Conservation (phyloP, 1,139 yeast species). For the Lodderomyces pseudojiufengensis region DNA sequence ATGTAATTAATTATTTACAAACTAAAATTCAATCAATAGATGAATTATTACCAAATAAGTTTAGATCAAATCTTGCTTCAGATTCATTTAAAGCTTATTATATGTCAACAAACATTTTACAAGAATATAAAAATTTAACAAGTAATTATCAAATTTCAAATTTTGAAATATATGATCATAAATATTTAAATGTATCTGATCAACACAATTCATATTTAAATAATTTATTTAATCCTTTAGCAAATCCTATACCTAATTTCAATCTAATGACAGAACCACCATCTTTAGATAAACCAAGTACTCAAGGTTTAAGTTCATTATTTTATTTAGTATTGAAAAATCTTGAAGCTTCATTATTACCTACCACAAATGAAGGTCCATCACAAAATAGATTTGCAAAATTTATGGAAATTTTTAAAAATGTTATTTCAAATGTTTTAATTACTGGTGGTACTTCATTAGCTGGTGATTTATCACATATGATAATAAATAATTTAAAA, state of each 20-base stretch:
- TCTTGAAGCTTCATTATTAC: constrained; percentile 30
- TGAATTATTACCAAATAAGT: constrained; percentile 27
- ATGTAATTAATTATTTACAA: constrained; percentile 41
- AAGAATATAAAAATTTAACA: constrained; percentile 31
- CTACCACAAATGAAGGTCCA: constrained; percentile 18
- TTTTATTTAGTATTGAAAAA: constrained; percentile 36
- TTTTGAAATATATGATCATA: constrained; percentile 49
- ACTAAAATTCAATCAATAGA: constrained; percentile 23
- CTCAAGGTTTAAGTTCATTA: constrained; percentile 42
- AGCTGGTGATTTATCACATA: constrained; percentile 57
- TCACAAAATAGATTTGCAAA: constrained; percentile 30
- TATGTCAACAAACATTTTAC: constrained; percentile 37
- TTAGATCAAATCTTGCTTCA: constrained; percentile 19
- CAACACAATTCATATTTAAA: constrained; percentile 44
- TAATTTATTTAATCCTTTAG: constrained; percentile 53
- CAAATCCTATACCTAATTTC: constrained; percentile 30
- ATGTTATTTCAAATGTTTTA: constrained; percentile 54
- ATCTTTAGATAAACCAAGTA: constrained; percentile 34
- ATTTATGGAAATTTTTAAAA: constrained; percentile 41
- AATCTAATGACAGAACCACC: constrained; percentile 39
- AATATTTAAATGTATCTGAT: constrained; percentile 34
- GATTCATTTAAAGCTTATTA: constrained; percentile 49
- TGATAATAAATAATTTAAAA: constrained; percentile 57
- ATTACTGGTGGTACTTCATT: constrained; percentile 65
- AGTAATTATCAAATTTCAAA: constrained; percentile 22